Evolutionary conservation across 1,139 yeast genomes (phyloP), one percentile per base, ranked within the genome.

Genomic region (Kurtzmaniella quercitrusa): DNA sequence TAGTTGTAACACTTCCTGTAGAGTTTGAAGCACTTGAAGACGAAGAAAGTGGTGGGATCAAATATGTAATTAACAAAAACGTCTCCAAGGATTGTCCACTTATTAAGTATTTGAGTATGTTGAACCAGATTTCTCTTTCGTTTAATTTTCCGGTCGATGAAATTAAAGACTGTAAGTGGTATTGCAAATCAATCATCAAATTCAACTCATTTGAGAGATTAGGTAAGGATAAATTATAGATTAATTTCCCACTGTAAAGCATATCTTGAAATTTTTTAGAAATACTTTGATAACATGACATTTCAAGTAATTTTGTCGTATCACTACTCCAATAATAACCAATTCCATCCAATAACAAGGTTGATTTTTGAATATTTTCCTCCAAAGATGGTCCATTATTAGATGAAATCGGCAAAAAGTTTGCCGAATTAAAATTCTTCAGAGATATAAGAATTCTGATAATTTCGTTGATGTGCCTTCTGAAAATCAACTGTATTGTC

Each of bases 391-490:
- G 18, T 3, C 44, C 44, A 42, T 42, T 42, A 19, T 18, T 21
- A 2, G 37, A 22, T 12, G 45, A 39, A 11, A 42, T 36, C 3
- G 45, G 46, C 17, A 43, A 33, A 21, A 42, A 42, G 22, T 42
- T 42, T 20, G 52, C 41, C 20, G 40, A 39, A 30, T 49, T 47
- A 45, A 69, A 68, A 48, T 72, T 71, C 45, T 66, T 70, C 39
- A 71, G 68, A 35, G 71, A 64, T 33, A 71, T 55, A 18, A 74
- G 50, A 3, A 74, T 68, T 22, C 78, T 53, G 7, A 70, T 56
- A 17, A 74, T 66, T 44, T 72, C 77, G 49, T 73, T 73, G 19
- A 74, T 67, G 47, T 74, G 79, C 47, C 78, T 61, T 42, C 78
- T 56, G 52, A 73, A 68, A 14, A 72, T 71, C 38, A 74, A 57